Percentiles rank a stretch among this genome's conserved stretches.
These are phyloP conservation scores for Penicillium canescens DNA, from an alignment of 495 filamentous ascomycete species.

Conservation along the genomic window DNA sequence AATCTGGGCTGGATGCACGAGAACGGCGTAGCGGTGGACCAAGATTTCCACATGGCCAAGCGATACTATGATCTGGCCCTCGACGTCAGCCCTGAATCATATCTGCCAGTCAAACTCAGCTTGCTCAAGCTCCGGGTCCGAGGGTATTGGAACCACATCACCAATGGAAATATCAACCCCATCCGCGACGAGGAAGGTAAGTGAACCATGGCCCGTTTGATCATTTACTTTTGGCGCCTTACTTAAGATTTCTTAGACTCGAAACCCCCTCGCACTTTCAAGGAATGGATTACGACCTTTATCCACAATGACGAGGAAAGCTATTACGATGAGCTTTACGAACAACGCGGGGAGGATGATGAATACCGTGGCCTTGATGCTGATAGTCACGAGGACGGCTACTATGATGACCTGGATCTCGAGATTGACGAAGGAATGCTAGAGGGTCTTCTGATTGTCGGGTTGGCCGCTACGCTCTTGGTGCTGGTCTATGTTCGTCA, in stretches of 20 bases:
- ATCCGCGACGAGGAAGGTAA: slow-evolving; percentile 87
- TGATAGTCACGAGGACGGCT: slow-evolving; percentile 59
- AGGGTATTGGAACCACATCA: slow-evolving; percentile 92
- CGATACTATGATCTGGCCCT: slow-evolving; percentile 91
- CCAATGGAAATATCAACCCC: slow-evolving; percentile 81
- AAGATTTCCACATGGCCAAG: slow-evolving; percentile 98
- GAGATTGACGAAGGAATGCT: slow-evolving; percentile 73
- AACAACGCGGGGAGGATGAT: slow-evolving; percentile 60
- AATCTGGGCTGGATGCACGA: slow-evolving; percentile 99
- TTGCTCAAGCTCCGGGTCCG: slow-evolving; percentile 81
- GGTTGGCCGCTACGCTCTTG: slow-evolving; percentile 69
- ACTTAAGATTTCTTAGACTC: slow-evolving; percentile 41
- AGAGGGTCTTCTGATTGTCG: slow-evolving; percentile 83
- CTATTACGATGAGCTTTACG: slow-evolving; percentile 52
- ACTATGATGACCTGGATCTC: slow-evolving; percentile 62
- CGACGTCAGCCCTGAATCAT: slow-evolving; percentile 88
- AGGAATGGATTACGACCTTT: slow-evolving; percentile 83
- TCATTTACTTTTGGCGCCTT: not conserved
- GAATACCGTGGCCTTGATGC: slow-evolving; percentile 53
- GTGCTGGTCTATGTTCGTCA: slow-evolving; percentile 83
- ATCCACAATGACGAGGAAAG: slow-evolving; percentile 67
- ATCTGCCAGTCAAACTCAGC: slow-evolving; percentile 88
- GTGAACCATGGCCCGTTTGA: slow-evolving; percentile 12
- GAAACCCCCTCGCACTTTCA: slow-evolving; percentile 71
- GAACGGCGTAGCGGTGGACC: slow-evolving; percentile 87